These are phyloP conservation scores for Cercospora janseana DNA, from an alignment of 2,329 filamentous ascomycete species.

Conservation along the genomic window DNA sequence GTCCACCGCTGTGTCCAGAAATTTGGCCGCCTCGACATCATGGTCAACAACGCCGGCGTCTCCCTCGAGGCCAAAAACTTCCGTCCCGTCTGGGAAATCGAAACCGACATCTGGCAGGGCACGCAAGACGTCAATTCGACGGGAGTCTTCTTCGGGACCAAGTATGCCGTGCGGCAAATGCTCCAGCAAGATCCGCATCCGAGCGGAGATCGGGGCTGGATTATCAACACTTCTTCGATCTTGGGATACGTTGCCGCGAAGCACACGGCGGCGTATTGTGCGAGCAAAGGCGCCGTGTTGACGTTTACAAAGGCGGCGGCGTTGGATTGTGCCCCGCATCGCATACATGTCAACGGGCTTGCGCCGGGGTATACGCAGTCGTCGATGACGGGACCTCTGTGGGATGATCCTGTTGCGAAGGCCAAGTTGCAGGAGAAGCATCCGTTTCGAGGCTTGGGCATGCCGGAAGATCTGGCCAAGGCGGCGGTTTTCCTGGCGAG, in stretches of 20 bases:
- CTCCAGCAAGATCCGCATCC: constrained; percentile 45
- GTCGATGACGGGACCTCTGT: constrained; percentile 27
- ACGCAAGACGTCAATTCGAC: constrained; percentile 40
- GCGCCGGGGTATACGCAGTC: constrained; percentile 32
- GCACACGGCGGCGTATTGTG: constrained; percentile 33
- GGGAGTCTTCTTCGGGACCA: constrained; percentile 46
- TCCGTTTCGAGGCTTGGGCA: constrained; percentile 37
- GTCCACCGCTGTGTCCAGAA: constrained; percentile 27
- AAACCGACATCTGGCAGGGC: constrained; percentile 24
- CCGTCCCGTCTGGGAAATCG: constrained; percentile 24
- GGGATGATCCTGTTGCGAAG: constrained; percentile 27
- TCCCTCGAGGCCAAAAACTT: constrained; percentile 24
- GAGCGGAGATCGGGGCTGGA: constrained; percentile 49
- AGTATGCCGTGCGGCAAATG: constrained; percentile 52
- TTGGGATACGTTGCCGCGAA: constrained; percentile 46
- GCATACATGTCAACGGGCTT: constrained; percentile 34
- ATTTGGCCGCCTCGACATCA: constrained; percentile 25
- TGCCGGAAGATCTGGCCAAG: constrained; percentile 45
- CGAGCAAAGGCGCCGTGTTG: constrained; percentile 32
- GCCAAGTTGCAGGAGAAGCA: constrained; percentile 33
- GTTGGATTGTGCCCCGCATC: constrained; percentile 32
- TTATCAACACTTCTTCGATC: constrained; percentile 51
- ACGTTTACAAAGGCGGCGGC: constrained; percentile 32
- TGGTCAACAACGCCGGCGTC: constrained; percentile 23
- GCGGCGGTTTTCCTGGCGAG: constrained; percentile 49